Percentiles rank a stretch among this genome's conserved stretches.
Evolutionary conservation across 108 stramenopile species (phyloP).

Genomic region (Nannochloropsis granulata): DNA sequence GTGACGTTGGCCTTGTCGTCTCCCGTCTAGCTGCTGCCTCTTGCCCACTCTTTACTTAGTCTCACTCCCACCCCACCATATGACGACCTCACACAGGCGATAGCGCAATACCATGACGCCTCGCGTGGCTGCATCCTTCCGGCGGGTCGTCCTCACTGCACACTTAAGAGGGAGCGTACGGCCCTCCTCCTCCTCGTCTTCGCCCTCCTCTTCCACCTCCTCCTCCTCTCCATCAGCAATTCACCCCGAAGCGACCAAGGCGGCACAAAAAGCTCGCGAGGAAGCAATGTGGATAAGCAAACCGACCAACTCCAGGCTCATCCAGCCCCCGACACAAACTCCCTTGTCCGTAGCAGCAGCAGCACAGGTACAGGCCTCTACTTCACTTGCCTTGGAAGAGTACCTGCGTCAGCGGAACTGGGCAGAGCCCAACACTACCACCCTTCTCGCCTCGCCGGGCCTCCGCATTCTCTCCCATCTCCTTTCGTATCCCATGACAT

Average conservation of each 20-base stretch:
- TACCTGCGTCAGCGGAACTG: background rate
- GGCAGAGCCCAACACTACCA: background rate
- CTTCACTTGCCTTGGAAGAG: background rate
- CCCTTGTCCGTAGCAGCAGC: background rate
- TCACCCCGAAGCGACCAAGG: background rate
- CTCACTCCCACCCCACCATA: too few relatives aligned
- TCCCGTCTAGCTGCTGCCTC: too few relatives aligned
- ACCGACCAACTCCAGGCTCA: background rate
- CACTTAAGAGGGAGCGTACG: too few relatives aligned
- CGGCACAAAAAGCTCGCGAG: background rate
- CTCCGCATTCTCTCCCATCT: background rate
- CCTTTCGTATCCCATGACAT: background rate
- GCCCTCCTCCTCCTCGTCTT: too few relatives aligned
- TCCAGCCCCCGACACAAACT: background rate
- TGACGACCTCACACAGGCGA: too few relatives aligned
- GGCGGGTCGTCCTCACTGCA: too few relatives aligned
- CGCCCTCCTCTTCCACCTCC: too few relatives aligned
- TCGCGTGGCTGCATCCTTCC: too few relatives aligned
- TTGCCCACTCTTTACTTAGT: too few relatives aligned
- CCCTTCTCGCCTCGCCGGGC: background rate
- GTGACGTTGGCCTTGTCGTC: too few relatives aligned
- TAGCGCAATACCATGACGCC: too few relatives aligned
- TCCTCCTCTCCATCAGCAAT: too few relatives aligned
- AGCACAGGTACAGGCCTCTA: background rate
- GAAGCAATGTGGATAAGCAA: background rate